phyloP scores from a whole-genome alignment of 306 rosid genomes.

The Vigna hirtella region DNA sequence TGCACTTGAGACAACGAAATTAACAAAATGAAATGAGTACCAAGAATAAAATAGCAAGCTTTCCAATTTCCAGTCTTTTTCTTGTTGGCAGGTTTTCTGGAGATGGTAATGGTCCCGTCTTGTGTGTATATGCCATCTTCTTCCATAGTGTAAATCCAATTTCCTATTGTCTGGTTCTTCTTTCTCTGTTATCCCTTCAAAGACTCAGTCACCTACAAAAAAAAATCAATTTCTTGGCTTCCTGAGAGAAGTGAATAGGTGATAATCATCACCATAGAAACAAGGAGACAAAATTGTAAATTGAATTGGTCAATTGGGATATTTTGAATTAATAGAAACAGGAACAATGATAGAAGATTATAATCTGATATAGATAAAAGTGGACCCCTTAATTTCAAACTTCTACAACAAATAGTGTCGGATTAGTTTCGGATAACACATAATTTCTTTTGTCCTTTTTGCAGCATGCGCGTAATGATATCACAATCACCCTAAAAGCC shows the following conservation, averaged over 20 bases:
- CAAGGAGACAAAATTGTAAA: not conserved
- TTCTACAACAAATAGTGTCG: not conserved
- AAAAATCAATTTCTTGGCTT: not conserved
- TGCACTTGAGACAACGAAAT: not conserved
- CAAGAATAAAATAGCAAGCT: constrained; percentile 85
- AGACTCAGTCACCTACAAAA: constrained; percentile 26
- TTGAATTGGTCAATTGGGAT: not conserved
- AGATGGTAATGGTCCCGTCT: constrained; percentile 70
- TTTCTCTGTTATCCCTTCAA: constrained; percentile 23
- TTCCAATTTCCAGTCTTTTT: constrained; percentile 81
- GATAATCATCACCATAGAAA: constrained; percentile 1
- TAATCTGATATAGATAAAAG: not conserved
- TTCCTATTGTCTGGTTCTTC: not conserved
- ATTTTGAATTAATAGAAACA: not conserved
- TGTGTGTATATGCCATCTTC: constrained; percentile 65
- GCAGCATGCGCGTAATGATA: constrained; percentile 30
- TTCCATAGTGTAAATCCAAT: constrained; percentile 46
- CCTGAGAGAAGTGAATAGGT: not conserved
- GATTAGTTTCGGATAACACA: not conserved
- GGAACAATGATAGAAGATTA: not conserved
- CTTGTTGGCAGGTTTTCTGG: constrained; percentile 71
- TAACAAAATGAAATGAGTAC: constrained; percentile 45
- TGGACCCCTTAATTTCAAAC: constrained; percentile 23
- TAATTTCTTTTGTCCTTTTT: not conserved
- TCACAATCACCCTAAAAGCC: constrained; percentile 3